Base-by-base conservation (phyloP, 2,329 filamentous ascomycete genomes). In the Cercospora beticola region DNA sequence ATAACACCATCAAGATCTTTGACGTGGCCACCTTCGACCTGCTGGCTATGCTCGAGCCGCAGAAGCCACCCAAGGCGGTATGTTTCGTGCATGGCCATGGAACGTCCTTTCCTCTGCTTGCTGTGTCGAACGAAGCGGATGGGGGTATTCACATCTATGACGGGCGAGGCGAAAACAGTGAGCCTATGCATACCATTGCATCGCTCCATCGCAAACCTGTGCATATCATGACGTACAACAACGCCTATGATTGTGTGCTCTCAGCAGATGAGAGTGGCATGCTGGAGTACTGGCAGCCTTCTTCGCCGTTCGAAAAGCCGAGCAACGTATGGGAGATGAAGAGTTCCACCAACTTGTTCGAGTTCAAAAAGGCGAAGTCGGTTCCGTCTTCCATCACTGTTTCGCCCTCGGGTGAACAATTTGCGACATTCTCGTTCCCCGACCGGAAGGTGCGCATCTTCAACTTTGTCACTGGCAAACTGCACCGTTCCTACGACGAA, bases 261-360 rank as follows among this genome's bases (percentile, higher is more conserved):
- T 98, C 95, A 1, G 90, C 90, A 0, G 96, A 99, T 73, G 89
- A 94, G 73, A 88, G 88, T 64, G 94, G 95, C 26, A 98, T 98
- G 94, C 79, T 99, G 9, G 95, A 99, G 80, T 99, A 99, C 81
- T 99, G 95, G 95, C 87, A 88, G 67, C 93, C 95, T 0, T 87
- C 87, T 70, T 89, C 88, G 1, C 89, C 84, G 46, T 97, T 93
- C 78, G 93, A 97, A 76, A 97, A 98, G 80, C 95, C 95, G 0
- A 90, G 93, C 73, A 93, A 88, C 63, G 93, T 99, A 18, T 99
- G 97, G 78, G 87, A 92, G 73, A 92, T 93, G 82, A 99, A 99
- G 82, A 97, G 93, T 77, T 90, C 92, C 1, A 99, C 95, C 2
- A 95, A 92, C 76, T 85, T 99, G 0, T 99, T 98, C 77, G 94